Percentiles rank a stretch among this genome's conserved stretches.
These are phyloP conservation scores for Yamadazyma sp. DNA, from an alignment of 805 yeast genomes.

Conservation along the genomic window DNA sequence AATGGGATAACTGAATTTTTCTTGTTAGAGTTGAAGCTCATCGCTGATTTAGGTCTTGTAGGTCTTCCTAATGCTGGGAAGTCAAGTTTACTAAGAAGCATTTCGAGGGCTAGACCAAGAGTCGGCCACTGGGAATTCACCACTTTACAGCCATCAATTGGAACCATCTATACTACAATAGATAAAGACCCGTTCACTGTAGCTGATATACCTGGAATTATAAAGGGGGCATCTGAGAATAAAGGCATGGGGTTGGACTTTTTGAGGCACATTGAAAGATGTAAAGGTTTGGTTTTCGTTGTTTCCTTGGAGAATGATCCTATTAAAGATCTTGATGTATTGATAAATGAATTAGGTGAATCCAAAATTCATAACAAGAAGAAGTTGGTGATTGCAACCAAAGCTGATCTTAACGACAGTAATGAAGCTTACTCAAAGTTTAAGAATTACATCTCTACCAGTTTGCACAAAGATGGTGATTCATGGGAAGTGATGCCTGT, in stretches of 20 bases:
- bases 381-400: conserved; percentile 83
- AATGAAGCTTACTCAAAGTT: conserved; percentile 49
- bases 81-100: conserved; percentile 81
- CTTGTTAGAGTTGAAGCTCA: conserved; percentile 76
- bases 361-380: conserved; percentile 59
- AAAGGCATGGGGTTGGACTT: conserved; percentile 94
- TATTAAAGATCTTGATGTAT: conserved; percentile 56
- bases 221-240: conserved; percentile 80
- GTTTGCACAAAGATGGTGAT: conserved; percentile 14
- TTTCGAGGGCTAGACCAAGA: conserved; percentile 84
- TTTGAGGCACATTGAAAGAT: conserved; percentile 87
- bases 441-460: conserved; percentile 38
- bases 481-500: conserved; percentile 79
- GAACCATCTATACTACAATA: conserved; percentile 71
- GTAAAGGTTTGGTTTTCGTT: conserved; percentile 87
- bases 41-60: conserved; percentile 92
- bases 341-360: conserved; percentile 71
- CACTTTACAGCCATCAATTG: conserved; percentile 87
- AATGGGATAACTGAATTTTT: conserved; percentile 63
- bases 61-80: conserved; percentile 98
- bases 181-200: conserved; percentile 78
- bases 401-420: conserved; percentile 74
- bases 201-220: conserved; percentile 96
- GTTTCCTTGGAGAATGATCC: conserved; percentile 75
- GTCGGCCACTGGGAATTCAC: conserved; percentile 98